Base-by-base conservation (phyloP, 306 rosid species). In the Cucumis hystrix region DNA sequence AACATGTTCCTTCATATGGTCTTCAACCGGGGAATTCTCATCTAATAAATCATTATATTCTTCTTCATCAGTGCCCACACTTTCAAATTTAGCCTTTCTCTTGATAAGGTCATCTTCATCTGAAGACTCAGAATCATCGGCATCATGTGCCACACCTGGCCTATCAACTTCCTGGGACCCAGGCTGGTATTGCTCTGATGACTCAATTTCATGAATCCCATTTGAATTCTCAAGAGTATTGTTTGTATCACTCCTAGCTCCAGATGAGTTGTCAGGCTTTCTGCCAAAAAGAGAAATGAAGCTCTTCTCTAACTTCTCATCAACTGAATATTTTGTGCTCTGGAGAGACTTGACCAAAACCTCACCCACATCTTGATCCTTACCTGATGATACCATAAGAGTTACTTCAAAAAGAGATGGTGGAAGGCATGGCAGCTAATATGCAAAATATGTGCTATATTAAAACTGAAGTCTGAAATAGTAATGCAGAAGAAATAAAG, bases 311-410 rank as follows among this genome's bases (percentile, higher is more conserved):
- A 95, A 85, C 82, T 91, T 95, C 80, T 95, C 97, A 82, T 95
- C 88, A 52, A 95, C 80, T 0, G 93, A 87, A 84, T 84, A 92
- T 79, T 92, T 90, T 67, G 91, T 83, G 80, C 88, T 87, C 81
- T 94, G 98, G 78, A 94, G 96, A 45, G 91, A 87, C 82, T 80
- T 94, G 80, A 94, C 93, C 90, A 94, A 79, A 79, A 60, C 85
- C 84, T 74, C 98, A 47, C 98, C 98, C 73, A 89, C 89, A 58
- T 90, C 98, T 79, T 84, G 84, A 62, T 37, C 88, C 75, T 89
- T 88, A 75, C 89, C 98, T 94, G 91, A 79, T 68, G 84, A 78
- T 18, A 80, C 12, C 47, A 37, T 58, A 75, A 55, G 39, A 74
- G 47, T 80, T 49, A 51, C 59, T 65, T 37, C 23, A 88, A 37